Conservation (phyloP, 2,329 filamentous ascomycete genomes). For the Westerdykella ornata region DNA sequence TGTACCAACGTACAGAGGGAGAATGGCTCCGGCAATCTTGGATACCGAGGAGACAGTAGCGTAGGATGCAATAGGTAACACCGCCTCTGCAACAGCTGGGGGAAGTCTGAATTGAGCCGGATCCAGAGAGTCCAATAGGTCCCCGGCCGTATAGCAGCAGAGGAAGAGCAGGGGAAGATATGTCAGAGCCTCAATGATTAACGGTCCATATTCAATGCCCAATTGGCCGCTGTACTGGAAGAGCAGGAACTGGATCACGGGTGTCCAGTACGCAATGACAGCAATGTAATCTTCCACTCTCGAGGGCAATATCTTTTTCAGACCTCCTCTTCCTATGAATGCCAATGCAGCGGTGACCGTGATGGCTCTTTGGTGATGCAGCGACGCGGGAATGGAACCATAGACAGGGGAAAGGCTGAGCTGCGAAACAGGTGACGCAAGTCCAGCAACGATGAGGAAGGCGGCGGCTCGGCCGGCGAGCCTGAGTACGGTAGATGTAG, state of each 20-base stretch:
- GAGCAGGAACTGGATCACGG: slow-evolving; percentile 65
- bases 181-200: slow-evolving; percentile 66
- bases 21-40: slow-evolving; percentile 36
- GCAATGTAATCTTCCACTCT: slow-evolving; percentile 53
- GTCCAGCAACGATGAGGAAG: slow-evolving; percentile 53
- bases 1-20: slow-evolving; percentile 52
- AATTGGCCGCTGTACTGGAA: slow-evolving; percentile 59
- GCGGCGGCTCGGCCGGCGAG: slow-evolving; percentile 31
- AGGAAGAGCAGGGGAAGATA: slow-evolving; percentile 50
- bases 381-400: slow-evolving; percentile 69
- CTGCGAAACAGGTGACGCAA: slow-evolving; percentile 64
- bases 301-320: slow-evolving; percentile 47
- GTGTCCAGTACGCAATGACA: slow-evolving; percentile 67
- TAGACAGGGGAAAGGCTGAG: slow-evolving; percentile 79
- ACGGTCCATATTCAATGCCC: slow-evolving; percentile 64
- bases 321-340: slow-evolving; percentile 59
- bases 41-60: slow-evolving; percentile 52
- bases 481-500: slow-evolving; percentile 21
- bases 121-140: slow-evolving; percentile 57
- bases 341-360: slow-evolving; percentile 63
- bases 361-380: slow-evolving; percentile 63
- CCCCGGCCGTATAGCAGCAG: slow-evolving; percentile 34
- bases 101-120: slow-evolving; percentile 51
- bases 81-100: slow-evolving; percentile 54
- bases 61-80: slow-evolving; percentile 61